phyloP scores from a whole-genome alignment of 805 yeast species.

The Priceomyces haplophilus region DNA sequence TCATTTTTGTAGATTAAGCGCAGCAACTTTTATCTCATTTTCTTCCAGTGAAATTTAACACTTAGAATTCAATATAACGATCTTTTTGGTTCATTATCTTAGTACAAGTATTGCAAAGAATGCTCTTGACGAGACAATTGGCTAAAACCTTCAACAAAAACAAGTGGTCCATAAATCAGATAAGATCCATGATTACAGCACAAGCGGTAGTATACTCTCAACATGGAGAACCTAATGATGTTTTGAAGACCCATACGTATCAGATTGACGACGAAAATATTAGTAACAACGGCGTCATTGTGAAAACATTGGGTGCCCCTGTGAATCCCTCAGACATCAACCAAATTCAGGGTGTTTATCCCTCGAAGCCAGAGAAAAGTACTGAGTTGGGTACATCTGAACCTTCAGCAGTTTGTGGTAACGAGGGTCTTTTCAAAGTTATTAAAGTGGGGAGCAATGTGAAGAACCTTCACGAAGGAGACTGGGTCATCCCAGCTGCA shows the following conservation, averaged over 20 bases:
- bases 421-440: slow-evolving; percentile 90
- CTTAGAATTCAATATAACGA: no score
- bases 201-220: slow-evolving; percentile 64
- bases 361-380: slow-evolving; percentile 47
- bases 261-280: slow-evolving; percentile 47
- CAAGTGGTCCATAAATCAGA: slow-evolving; percentile 6
- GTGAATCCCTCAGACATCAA: slow-evolving; percentile 45
- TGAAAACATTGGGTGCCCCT: slow-evolving; percentile 40
- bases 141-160: neutral
- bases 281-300: slow-evolving; percentile 29
- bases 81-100: no score
- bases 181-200: slow-evolving; percentile 45
- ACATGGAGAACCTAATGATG: slow-evolving; percentile 66
- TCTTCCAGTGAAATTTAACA: no score
- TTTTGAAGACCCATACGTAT: slow-evolving; percentile 50
- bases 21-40: no score
- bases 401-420: slow-evolving; percentile 85
- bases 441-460: slow-evolving; percentile 63
- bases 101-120: no score
- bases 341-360: slow-evolving; percentile 47
- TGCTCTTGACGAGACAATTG: neutral
- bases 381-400: slow-evolving; percentile 52
- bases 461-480: slow-evolving; percentile 55
- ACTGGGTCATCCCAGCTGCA: slow-evolving; percentile 79
- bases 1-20: no score